Base-by-base conservation (phyloP, 192 early-diverging fungal species). In the Geranomyces michiganensis region DNA sequence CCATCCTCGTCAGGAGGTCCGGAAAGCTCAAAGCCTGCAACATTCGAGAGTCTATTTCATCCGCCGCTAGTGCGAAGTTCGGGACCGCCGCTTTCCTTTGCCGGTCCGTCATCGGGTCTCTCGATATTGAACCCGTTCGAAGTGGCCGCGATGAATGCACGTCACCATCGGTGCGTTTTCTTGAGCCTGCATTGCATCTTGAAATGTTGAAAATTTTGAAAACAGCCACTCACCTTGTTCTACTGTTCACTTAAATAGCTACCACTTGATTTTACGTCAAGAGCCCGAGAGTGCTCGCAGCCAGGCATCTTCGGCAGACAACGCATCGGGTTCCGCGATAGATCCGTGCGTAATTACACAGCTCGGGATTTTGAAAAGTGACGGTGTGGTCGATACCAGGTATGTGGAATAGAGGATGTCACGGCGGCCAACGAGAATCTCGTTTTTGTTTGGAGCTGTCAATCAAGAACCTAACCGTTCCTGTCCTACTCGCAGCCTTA, bases 221-320 rank as follows among this genome's bases (percentile, higher is more conserved):
- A n/a, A 10, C 36, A 10, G 36, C 36, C 5, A 10, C 36, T 41
- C 5, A 41, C 36, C 36, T 41, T 41, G 5, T 41, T 41, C 36
- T 41, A 41, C 36, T 41, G 36, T 41, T 7, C 36, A 10, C 10
- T 3, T 7, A 10, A 41, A 10, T 41, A 73, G 72, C 12, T 89
- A 81, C 63, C 75, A 79, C 33, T 81, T 92, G 26, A 73, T 81
- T 43, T 84, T 93, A 68, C 85, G 85, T 3, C 90, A 92, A 70
- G 89, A 91, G 65, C 92, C 90, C 30, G 72, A 82, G 43, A 72
- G 87, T 56, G 92, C 92, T 30, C 82, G 92, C 10, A 90, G 90
- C 90, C 91, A 90, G 63, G 92, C 90, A 14, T 93, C 91, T 70
- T 89, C 90, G 33, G 86, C 85, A 6, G 88, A 91, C 61, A 89